Conservation (phyloP, 768 basidiomycete species). For the Leucosporidium creatinivorum region DNA sequence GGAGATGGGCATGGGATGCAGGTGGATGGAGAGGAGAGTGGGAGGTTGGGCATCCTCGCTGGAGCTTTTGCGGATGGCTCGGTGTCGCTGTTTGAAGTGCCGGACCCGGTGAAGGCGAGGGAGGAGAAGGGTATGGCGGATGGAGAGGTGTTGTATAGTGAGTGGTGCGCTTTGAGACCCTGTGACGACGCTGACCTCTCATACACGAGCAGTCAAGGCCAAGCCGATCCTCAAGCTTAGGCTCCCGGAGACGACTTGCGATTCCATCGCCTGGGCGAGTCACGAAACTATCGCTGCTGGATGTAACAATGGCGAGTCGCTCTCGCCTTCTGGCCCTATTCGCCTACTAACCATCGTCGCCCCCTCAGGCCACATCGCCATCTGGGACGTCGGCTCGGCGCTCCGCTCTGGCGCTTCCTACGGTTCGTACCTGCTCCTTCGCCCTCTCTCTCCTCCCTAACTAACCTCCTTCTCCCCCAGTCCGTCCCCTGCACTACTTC, state of each 20-base stretch:
- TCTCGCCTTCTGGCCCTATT: not conserved
- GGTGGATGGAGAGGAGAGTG: slow-evolving; percentile 1
- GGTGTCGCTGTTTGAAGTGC: slow-evolving; percentile 67
- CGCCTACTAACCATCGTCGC: not conserved
- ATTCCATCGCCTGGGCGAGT: slow-evolving; percentile 82
- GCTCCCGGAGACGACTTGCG: slow-evolving; percentile 66
- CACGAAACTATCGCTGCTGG: slow-evolving; percentile 75
- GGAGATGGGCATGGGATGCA: slow-evolving; percentile 48
- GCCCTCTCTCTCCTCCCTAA: not conserved
- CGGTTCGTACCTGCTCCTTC: not conserved
- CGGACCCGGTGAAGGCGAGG: slow-evolving; percentile 59
- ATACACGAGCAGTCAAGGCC: slow-evolving; percentile 37
- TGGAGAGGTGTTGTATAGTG: slow-evolving; percentile 50
- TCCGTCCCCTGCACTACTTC: slow-evolving; percentile 66
- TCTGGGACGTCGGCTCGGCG: slow-evolving; percentile 39
- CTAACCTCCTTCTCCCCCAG: not conserved
- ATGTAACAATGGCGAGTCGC: slow-evolving; percentile 63
- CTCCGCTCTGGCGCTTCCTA: slow-evolving; percentile 21
- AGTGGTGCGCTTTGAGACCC: slow-evolving; percentile 21
- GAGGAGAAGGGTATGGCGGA: not conserved
- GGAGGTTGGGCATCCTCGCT: slow-evolving; percentile 72
- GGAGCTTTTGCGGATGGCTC: slow-evolving; percentile 85
- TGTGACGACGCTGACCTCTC: not conserved
- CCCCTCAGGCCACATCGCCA: slow-evolving; percentile 36
- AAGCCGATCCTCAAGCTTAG: slow-evolving; percentile 66